Conservation (phyloP, 2,329 filamentous ascomycete species). For the Arachnopeziza araneosa region DNA sequence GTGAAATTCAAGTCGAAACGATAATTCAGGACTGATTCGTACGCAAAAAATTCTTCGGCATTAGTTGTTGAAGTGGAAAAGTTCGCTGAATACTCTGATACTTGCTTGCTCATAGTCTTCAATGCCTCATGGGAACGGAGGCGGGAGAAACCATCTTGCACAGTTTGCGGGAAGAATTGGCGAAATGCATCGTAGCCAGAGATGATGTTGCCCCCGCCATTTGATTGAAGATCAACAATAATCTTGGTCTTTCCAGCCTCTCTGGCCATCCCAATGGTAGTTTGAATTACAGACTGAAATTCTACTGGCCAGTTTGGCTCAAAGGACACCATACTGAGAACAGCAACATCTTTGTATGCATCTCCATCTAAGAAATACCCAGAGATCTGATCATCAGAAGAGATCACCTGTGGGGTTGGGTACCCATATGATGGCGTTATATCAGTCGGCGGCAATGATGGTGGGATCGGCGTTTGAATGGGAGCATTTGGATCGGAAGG, state of each 20-base stretch:
- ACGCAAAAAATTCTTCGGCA: conserved; percentile 12
- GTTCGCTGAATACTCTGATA: conserved; percentile 13
- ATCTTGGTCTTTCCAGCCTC: conserved; percentile 48
- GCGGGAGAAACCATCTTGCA: conserved; percentile 20
- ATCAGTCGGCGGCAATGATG: not conserved
- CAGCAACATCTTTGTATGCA: conserved; percentile 21
- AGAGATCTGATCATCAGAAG: conserved; percentile 18
- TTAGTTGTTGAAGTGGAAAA: conserved; percentile 15
- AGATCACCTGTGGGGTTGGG: conserved; percentile 21
- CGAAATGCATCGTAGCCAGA: conserved; percentile 45
- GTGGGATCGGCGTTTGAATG: conserved; percentile 29
- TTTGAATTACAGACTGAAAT: conserved; percentile 22
- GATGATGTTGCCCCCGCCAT: conserved; percentile 49
- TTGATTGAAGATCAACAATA: conserved; percentile 55
- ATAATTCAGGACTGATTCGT: conserved; percentile 18
- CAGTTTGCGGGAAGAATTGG: conserved; percentile 30
- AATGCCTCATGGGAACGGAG: conserved; percentile 20
- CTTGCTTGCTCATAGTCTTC: conserved; percentile 15
- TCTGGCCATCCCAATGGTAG: conserved; percentile 42
- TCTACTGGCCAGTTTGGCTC: conserved; percentile 15
- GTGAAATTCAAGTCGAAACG: conserved; percentile 19
- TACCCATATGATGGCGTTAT: conserved; percentile 16
- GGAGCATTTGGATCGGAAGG: conserved; percentile 21
- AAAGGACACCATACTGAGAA: conserved; percentile 23
- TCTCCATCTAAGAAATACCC: conserved; percentile 24